Evolutionary conservation across 2,329 filamentous ascomycete species (phyloP).

Genomic region (Aspergillus fructus): DNA sequence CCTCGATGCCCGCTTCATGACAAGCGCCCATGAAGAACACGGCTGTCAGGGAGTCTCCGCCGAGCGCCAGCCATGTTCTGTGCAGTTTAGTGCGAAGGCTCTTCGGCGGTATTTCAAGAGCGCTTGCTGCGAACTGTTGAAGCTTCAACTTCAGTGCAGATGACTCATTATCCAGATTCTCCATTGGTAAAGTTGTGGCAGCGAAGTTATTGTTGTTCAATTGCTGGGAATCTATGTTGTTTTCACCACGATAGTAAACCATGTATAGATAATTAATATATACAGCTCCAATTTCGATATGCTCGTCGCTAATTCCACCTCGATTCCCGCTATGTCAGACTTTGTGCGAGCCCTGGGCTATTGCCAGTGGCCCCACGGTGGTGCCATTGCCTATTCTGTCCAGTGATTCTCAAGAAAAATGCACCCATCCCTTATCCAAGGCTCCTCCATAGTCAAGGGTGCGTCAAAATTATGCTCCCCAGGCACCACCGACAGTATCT

Average conservation of each 20-base stretch:
- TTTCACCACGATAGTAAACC: no score
- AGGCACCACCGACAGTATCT: neutral
- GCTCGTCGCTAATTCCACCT: no score
- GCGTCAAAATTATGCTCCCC: neutral
- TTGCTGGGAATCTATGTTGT: no score
- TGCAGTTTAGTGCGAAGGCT: neutral
- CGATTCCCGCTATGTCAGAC: no score
- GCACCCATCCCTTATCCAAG: neutral
- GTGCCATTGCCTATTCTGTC: neutral
- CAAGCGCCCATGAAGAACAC: neutral
- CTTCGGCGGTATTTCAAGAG: neutral
- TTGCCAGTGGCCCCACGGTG: neutral
- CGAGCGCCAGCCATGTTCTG: neutral
- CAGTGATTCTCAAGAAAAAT: neutral
- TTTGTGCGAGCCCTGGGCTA: no score
- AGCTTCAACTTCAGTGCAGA: neutral
- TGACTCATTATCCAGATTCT: neutral
- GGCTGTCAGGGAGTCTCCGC: neutral
- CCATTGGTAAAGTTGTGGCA: no score
- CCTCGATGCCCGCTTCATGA: neutral
- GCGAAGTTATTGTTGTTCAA: no score
- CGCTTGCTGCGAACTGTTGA: neutral
- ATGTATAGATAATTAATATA: no score
- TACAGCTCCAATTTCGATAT: no score
- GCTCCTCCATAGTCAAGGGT: neutral